Percentiles rank a stretch among this genome's conserved stretches.
These are phyloP conservation scores for Yamadazyma ubonensis DNA, from an alignment of 805 yeast genomes.

Conservation along the genomic window DNA sequence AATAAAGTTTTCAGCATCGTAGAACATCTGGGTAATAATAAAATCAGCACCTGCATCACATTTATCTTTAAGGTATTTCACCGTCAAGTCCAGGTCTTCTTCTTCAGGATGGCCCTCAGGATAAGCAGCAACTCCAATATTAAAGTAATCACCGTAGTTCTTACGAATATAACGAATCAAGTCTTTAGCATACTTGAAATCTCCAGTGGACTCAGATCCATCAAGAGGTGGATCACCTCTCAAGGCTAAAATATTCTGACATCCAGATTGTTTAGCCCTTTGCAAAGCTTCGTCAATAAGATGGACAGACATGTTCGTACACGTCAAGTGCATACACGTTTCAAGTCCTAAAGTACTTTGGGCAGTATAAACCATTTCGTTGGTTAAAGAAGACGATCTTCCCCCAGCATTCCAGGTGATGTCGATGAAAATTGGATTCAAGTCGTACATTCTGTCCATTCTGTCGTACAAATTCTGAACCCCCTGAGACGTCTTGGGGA, in stretches of 20 bases:
- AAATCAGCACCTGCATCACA: conserved; percentile 94
- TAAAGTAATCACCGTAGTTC: conserved; percentile 84
- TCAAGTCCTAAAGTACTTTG: conserved; percentile 89
- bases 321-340: conserved; percentile 97
- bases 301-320: conserved; percentile 87
- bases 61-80: conserved; percentile 75
- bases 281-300: conserved; percentile 81
- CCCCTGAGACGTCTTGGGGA: conserved; percentile 96
- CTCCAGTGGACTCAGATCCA: conserved; percentile 74
- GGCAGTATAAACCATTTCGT: conserved; percentile 88
- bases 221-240: conserved; percentile 93
- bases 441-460: conserved; percentile 95
- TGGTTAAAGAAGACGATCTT: conserved; percentile 73
- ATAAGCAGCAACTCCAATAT: conserved; percentile 95
- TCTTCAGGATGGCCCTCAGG: conserved; percentile 98
- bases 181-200: conserved; percentile 85
- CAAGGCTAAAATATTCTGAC: conserved; percentile 90
- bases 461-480: conserved; percentile 94
- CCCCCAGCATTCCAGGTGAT: conserved; percentile 99
- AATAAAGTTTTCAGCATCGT: conserved; percentile 84
- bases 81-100: conserved; percentile 43
- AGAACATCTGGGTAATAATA: conserved; percentile 95
- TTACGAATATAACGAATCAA: conserved; percentile 71
- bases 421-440: conserved; percentile 89
- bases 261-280: conserved; percentile 86